Conservation (phyloP, 352 stramenopile genomes). For the Phytophthora agathidicida region DNA sequence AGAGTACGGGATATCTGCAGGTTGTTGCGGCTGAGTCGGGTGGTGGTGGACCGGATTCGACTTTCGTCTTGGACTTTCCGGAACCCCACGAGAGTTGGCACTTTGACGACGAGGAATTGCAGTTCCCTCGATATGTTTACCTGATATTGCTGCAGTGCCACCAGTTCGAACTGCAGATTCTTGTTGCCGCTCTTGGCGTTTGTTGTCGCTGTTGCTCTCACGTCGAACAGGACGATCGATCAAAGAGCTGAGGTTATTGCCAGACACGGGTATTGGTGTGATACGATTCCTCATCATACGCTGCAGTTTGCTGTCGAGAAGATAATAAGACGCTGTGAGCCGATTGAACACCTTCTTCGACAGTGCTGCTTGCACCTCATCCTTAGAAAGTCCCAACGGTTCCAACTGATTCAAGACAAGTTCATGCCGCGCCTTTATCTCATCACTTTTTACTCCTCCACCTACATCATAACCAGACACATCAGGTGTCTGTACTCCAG, state of each 20-base stretch:
- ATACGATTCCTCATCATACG: slow-evolving; percentile 45
- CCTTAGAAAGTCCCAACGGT: slow-evolving; percentile 49
- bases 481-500: slow-evolving; percentile 30
- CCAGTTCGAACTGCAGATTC: slow-evolving; percentile 9
- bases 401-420: slow-evolving; percentile 62
- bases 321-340: slow-evolving; percentile 77
- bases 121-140: slow-evolving; percentile 4
- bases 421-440: slow-evolving; percentile 33
- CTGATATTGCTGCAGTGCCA: slow-evolving; percentile 3
- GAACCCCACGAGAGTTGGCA: not conserved
- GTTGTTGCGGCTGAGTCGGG: slow-evolving; percentile 12
- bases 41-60: slow-evolving; percentile 18
- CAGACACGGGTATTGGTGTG: not conserved
- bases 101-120: slow-evolving; percentile 12
- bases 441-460: slow-evolving; percentile 2
- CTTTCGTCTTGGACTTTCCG: slow-evolving; percentile 18
- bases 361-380: slow-evolving; percentile 49
- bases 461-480: slow-evolving; percentile 5
- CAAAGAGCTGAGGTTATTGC: not conserved
- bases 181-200: slow-evolving; percentile 18
- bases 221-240: slow-evolving; percentile 5
- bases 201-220: slow-evolving; percentile 15
- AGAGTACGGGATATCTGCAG: slow-evolving; percentile 14
- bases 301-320: slow-evolving; percentile 68
- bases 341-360: slow-evolving; percentile 64